These are phyloP conservation scores for Leucocoprinus sp. DNA, from an alignment of 768 basidiomycete species.

Conservation along the genomic window DNA sequence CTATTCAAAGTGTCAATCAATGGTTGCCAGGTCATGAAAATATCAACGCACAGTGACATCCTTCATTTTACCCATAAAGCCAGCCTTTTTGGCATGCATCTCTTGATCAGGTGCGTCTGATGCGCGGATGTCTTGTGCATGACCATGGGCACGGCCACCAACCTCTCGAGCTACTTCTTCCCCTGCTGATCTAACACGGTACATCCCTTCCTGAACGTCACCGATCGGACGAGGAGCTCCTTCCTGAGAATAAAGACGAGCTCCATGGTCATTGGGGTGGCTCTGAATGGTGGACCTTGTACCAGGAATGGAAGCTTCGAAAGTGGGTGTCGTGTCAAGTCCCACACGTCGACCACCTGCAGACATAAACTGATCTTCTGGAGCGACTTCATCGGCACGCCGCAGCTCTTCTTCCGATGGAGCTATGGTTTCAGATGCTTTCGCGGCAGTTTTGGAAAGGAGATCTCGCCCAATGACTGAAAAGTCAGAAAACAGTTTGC, in stretches of 20 bases:
- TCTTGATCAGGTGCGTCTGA: constrained; percentile 9
- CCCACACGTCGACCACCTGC: constrained; percentile 28
- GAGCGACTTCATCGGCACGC: constrained; percentile 62
- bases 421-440: constrained; percentile 60
- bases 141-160: constrained; percentile 1
- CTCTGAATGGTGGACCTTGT: constrained; percentile 25
- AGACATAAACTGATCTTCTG: constrained; percentile 57
- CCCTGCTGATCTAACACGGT: constrained; percentile 13
- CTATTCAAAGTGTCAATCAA: constrained; percentile 10
- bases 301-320: constrained; percentile 25
- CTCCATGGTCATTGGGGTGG: constrained; percentile 43
- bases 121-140: constrained; percentile 3
- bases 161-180: constrained; percentile 12
- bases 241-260: constrained; percentile 23
- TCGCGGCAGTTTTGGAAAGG: constrained; percentile 62
- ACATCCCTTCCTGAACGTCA: constrained; percentile 18
- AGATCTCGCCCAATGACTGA: constrained; percentile 76
- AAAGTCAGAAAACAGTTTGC: constrained; percentile 80
- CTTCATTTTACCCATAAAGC: constrained; percentile 27
- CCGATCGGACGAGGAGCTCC: constrained; percentile 23
- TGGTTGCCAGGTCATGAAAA: not conserved
- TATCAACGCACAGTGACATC: constrained; percentile 18
- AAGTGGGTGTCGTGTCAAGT: constrained; percentile 25
- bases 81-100: constrained; percentile 22
- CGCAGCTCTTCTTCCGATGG: constrained; percentile 56